Evolutionary conservation across 495 filamentous ascomycete genomes (phyloP), one percentile per base, ranked within the genome.

Genomic region (Aspergillus mulundensis): DNA sequence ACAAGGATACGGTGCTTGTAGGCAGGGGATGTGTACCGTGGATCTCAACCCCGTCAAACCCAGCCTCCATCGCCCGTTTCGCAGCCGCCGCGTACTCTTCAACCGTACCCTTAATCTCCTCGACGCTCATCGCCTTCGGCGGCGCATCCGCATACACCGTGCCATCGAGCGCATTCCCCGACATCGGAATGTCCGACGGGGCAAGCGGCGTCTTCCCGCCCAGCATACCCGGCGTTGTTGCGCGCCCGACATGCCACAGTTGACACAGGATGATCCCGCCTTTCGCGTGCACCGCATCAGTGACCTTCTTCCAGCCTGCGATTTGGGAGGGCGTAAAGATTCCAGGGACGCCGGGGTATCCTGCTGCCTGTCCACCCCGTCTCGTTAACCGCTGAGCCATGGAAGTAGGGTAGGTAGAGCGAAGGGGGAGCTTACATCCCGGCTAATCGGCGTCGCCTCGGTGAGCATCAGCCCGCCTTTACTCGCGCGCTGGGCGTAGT

Each of bases 31-130:
- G 8, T 3, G 11, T 51, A 62, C 73, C 79, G 57, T 84, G 80
- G 10, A 83, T 45, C 54, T 84, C 81, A 7, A 83, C 74, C 2
- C 80, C 80, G 53, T 84, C 81, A 56, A 82, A 82, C 8, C 86
- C 87, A 7, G 85, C 86, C 46, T 74, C 73, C 1, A 85, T 74
- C 0, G 86, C 84, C 45, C 79, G 78, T 61, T 73, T 67, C 0
- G 87, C 82, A 15, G 85, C 86, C 7, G 70, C 58, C 2, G 75
- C 82, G 53, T 85, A 88, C 14, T 70, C 65, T 59, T 69, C 14
- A 60, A 81, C 16, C 58, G 64, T 21, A 5, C 69, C 56, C 55
- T 72, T 58, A 53, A 82, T 80, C 1, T 79, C 73, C 25, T 72
- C 68, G 8, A 68, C 59, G 0, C 64, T 77, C 66, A 82, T 63